Base-by-base conservation (phyloP, 1,284 basidiomycete genomes). In the Pyrrhoderma lamaoense region DNA sequence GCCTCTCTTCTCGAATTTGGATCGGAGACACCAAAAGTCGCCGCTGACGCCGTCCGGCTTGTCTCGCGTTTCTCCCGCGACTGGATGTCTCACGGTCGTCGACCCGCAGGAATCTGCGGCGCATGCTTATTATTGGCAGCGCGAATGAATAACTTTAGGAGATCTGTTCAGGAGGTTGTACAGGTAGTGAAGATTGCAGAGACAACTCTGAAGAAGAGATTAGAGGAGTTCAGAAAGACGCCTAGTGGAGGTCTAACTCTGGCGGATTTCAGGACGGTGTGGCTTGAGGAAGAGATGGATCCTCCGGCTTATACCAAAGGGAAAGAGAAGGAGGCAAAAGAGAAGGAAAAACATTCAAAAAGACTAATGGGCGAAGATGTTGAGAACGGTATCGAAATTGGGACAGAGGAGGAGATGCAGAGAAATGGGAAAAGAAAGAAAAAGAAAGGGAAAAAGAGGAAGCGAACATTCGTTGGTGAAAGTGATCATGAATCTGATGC, bases 121-220 rank as follows among this genome's bases (percentile, higher is more conserved):
- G 96, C 96, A 0, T 93, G 91, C 34, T 77, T 99, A 13, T 77
- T 99, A 36, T 80, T 99, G 16, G 96, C 96, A 0, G 95, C 93
- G 27, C 83, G 96, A 18, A 99, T 99, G 96, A 97, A 96, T 69
- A 93, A 97, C 65, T 99, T 96, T 64, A 75, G 94, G 36, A 76
- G 96, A 42, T 90, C 85, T 19, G 77, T 98, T 2, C 89, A 94
- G 62, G 96, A 99, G 67, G 87, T 99, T 48, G 93, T 98, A 9
- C 93, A 96, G 65, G 93, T 99, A 7, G 96, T 99, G 60, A 99
- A 99, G 70, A 97, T 98, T 58, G 93, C 94, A 22, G 93, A 98
- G 59, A 85, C 85, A 5, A 99, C 96, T 2, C 72, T 99, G 50
- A 85, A 87, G 68, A 95, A 95, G 67, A 80, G 96, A 14, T 72